These are phyloP conservation scores for Scorias spongiosa DNA, from an alignment of 2,329 filamentous ascomycete genomes.

Conservation along the genomic window DNA sequence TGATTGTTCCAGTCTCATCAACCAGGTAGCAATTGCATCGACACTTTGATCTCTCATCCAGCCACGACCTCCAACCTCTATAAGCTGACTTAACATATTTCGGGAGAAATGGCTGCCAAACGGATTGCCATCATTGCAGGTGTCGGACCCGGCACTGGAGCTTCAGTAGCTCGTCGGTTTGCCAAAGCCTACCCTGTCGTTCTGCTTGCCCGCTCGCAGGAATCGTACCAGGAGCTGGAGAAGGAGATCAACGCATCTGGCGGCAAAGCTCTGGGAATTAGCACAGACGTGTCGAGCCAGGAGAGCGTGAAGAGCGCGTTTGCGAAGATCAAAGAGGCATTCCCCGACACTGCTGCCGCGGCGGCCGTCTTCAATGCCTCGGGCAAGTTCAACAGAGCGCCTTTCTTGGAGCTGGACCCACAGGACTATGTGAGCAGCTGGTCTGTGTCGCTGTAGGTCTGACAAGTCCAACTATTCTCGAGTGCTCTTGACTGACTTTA, in stretches of 20 bases:
- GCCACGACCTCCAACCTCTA: too few species aligned
- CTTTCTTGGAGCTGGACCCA: slow-evolving; percentile 45
- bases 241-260: slow-evolving; percentile 52
- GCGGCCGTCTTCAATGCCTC: slow-evolving; percentile 60
- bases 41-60: too few species aligned
- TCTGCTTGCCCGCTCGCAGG: slow-evolving; percentile 53
- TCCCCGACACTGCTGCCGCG: slow-evolving; percentile 29
- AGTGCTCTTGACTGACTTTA: too few species aligned
- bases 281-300: slow-evolving; percentile 46
- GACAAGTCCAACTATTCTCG: too few species aligned
- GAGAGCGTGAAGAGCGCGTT: slow-evolving; percentile 45
- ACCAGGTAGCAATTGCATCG: too few species aligned
- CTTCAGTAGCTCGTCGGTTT: slow-evolving; percentile 45
- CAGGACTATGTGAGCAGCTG: slow-evolving; percentile 39
- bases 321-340: slow-evolving; percentile 43
- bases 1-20: too few species aligned
- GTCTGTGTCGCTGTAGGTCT: slow-evolving; percentile 20
- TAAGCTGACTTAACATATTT: too few species aligned
- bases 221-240: slow-evolving; percentile 51
- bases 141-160: slow-evolving; percentile 52
- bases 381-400: slow-evolving; percentile 42
- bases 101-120: slow-evolving; percentile 24
- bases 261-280: slow-evolving; percentile 56
- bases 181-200: slow-evolving; percentile 55
- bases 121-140: slow-evolving; percentile 57